Conservation (phyloP, 2,329 filamentous ascomycete genomes). For the Trichoderma harzianum region DNA sequence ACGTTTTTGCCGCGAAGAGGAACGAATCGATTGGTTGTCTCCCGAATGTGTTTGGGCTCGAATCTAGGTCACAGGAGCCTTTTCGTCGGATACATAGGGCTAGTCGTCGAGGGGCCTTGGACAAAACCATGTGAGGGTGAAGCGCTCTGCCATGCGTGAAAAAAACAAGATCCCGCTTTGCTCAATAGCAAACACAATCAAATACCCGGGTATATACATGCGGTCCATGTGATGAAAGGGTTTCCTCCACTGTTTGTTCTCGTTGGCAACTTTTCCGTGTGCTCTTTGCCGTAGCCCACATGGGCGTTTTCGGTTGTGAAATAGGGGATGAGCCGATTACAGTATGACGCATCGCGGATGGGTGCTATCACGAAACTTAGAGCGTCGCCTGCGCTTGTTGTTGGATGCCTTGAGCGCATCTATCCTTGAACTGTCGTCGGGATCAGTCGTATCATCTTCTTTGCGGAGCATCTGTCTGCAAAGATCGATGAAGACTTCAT, state of each 20-base stretch:
- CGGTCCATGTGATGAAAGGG: neutral
- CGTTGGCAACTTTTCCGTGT: neutral
- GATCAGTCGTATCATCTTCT: constrained; percentile 51
- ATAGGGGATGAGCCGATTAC: constrained; percentile 26
- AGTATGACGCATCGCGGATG: constrained; percentile 44
- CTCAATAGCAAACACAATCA: constrained; percentile 1
- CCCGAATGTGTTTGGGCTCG: neutral
- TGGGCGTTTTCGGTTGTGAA: neutral
- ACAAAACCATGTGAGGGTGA: neutral
- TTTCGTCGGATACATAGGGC: neutral
- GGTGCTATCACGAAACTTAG: constrained; percentile 30
- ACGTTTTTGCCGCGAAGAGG: neutral
- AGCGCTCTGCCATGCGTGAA: neutral
- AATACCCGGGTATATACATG: constrained; percentile 7
- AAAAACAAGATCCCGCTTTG: neutral
- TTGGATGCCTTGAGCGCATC: constrained; percentile 32
- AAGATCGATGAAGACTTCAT: constrained; percentile 83
- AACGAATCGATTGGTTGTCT: neutral
- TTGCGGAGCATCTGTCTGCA: constrained; percentile 79
- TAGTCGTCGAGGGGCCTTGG: too few species aligned
- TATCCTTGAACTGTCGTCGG: constrained; percentile 42
- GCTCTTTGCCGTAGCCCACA: neutral
- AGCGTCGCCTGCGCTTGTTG: constrained; percentile 29
- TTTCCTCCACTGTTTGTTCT: neutral
- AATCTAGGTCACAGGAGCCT: neutral